These are phyloP conservation scores for Spiraea crenata DNA, from an alignment of 331 rosid genomes.

Conservation along the genomic window DNA sequence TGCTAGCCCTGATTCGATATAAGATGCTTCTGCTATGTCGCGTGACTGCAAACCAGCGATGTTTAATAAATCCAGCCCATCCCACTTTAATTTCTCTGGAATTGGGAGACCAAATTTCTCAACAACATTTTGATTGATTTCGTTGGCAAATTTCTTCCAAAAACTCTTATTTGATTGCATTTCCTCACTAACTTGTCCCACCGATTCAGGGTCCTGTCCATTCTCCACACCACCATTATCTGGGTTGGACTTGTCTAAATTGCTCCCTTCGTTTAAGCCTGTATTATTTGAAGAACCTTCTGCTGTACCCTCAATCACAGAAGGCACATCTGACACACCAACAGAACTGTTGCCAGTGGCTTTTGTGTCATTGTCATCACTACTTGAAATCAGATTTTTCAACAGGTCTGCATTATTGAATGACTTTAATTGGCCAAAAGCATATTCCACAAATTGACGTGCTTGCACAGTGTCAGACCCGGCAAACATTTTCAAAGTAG, in stretches of 20 bases:
- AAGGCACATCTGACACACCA: slow-evolving; percentile 30
- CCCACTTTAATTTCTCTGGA: slow-evolving; percentile 84
- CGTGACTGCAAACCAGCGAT: slow-evolving; percentile 72
- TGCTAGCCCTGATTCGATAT: slow-evolving; percentile 90
- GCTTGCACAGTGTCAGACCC: slow-evolving; percentile 88
- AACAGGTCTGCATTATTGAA: slow-evolving; percentile 58
- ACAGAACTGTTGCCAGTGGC: slow-evolving; percentile 33
- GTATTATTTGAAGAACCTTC: slow-evolving; percentile 33
- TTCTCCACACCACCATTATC: slow-evolving; percentile 33
- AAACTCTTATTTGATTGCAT: slow-evolving; percentile 58
- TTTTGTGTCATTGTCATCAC: slow-evolving; percentile 22
- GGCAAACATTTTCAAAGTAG: slow-evolving; percentile 58
- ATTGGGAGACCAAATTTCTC: slow-evolving; percentile 73
- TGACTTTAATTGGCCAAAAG: slow-evolving; percentile 85
- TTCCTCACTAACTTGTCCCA: slow-evolving; percentile 33
- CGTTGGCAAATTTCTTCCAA: slow-evolving; percentile 74
- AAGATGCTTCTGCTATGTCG: slow-evolving; percentile 65
- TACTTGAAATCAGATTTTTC: slow-evolving; percentile 41
- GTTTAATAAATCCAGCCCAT: slow-evolving; percentile 72
- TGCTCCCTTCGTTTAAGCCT: slow-evolving; percentile 26
- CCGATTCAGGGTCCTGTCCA: slow-evolving; percentile 35
- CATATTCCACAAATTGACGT: slow-evolving; percentile 84
- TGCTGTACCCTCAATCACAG: slow-evolving; percentile 24
- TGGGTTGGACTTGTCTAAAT: slow-evolving; percentile 30
- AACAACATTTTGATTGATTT: slow-evolving; percentile 63